Percentiles rank a stretch among this genome's conserved stretches.
These are phyloP conservation scores for Lactarius psammicola DNA, from an alignment of 768 basidiomycete genomes.

Conservation along the genomic window DNA sequence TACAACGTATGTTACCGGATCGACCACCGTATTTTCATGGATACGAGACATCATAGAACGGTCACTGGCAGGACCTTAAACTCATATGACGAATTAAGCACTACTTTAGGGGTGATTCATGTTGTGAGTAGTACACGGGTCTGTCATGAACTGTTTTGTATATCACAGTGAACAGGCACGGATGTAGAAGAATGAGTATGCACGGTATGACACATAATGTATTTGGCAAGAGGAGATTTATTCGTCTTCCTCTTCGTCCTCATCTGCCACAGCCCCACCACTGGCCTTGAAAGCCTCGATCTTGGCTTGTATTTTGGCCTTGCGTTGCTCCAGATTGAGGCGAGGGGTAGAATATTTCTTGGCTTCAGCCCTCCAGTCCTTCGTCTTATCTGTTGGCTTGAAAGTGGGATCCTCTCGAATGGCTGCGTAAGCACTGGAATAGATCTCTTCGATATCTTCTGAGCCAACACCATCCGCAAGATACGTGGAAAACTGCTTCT, in stretches of 20 bases:
- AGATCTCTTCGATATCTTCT: conserved; percentile 97
- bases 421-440: conserved; percentile 86
- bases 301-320: conserved; percentile 77
- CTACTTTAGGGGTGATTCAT: not conserved
- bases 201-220: conserved; percentile 5
- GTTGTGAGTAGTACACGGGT: conserved; percentile 1
- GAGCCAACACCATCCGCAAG: conserved; percentile 94
- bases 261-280: conserved; percentile 44
- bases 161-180: not conserved
- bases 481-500: conserved; percentile 95
- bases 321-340: conserved; percentile 76
- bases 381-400: conserved; percentile 84
- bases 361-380: conserved; percentile 88
- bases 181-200: not conserved
- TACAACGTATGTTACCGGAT: conserved; percentile 18
- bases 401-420: conserved; percentile 94
- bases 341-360: conserved; percentile 65
- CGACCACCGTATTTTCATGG: conserved; percentile 21
- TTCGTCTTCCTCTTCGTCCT: conserved; percentile 53
- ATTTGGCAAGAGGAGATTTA: conserved; percentile 2
- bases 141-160: not conserved
- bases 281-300: conserved; percentile 87
- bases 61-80: conserved; percentile 11
- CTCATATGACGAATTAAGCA: not conserved
- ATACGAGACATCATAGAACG: conserved; percentile 22